Evolutionary conservation across 2,329 filamentous ascomycete species (phyloP).

Genomic region (Sporothrix sp.): DNA sequence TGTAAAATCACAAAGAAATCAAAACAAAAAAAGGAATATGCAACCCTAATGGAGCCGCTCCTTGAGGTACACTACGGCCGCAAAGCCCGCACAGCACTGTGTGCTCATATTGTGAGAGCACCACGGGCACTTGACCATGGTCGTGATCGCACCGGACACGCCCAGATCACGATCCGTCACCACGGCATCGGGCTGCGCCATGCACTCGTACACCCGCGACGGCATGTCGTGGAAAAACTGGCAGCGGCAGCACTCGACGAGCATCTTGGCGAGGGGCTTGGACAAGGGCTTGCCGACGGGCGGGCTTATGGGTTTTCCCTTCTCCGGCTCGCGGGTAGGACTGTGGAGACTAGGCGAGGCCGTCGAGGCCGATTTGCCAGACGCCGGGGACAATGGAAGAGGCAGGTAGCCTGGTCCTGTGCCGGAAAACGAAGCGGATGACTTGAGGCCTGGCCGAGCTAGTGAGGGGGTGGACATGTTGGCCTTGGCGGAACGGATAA

Average conservation of each 20-base stretch:
- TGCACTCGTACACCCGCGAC: constrained; percentile 52
- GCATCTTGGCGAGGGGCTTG: constrained; percentile 45
- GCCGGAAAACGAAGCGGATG: not conserved
- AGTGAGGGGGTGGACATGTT: constrained; percentile 7
- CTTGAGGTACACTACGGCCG: constrained; percentile 55
- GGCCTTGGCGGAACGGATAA: constrained; percentile 13
- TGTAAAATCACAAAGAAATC: no score
- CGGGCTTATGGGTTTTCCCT: no score
- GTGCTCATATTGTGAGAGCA: constrained; percentile 62
- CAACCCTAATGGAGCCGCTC: constrained; percentile 45
- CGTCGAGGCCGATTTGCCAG: not conserved
- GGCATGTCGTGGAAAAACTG: constrained; percentile 58
- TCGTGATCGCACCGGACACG: constrained; percentile 47
- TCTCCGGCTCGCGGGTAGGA: constrained; percentile 12
- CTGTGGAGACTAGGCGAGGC: constrained; percentile 10
- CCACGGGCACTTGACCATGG: constrained; percentile 60
- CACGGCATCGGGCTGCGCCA: constrained; percentile 48
- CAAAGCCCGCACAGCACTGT: constrained; percentile 58
- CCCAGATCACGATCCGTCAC: constrained; percentile 42
- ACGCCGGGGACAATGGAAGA: not conserved
- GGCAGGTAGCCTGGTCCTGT: not conserved
- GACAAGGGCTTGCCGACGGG: constrained; percentile 1
- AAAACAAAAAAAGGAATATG: not conserved
- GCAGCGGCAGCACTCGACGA: constrained; percentile 56
- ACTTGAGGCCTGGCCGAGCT: constrained; percentile 3